These are phyloP conservation scores for Elsinoe australis DNA, from an alignment of 2,329 filamentous ascomycete species.

Conservation along the genomic window DNA sequence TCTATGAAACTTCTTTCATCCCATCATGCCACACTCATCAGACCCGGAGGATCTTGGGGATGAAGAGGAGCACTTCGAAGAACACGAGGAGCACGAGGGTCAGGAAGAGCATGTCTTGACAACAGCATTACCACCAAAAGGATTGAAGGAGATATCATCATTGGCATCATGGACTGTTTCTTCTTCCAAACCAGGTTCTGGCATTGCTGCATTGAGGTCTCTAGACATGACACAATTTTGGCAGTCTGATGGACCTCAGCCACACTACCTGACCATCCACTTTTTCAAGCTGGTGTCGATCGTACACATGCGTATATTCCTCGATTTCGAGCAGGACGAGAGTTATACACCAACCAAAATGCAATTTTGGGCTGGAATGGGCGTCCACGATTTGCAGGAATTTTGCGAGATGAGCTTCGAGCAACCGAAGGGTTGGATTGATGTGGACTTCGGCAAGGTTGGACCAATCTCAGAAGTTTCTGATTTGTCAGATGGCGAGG, in stretches of 20 bases:
- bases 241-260: constrained; percentile 82
- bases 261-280: constrained; percentile 74
- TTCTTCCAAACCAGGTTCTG: constrained; percentile 71
- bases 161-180: constrained; percentile 77
- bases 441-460: constrained; percentile 63
- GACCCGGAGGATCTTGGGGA: constrained; percentile 11
- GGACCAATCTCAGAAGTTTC: constrained; percentile 37
- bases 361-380: constrained; percentile 78
- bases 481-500: constrained; percentile 26
- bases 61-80: constrained; percentile 8
- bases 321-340: constrained; percentile 90
- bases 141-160: constrained; percentile 75
- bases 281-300: constrained; percentile 78
- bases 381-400: constrained; percentile 82
- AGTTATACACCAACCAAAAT: constrained; percentile 95
- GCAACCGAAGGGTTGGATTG: constrained; percentile 81
- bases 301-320: constrained; percentile 68
- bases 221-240: constrained; percentile 68
- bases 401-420: constrained; percentile 74
- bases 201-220: constrained; percentile 65
- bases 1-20: too few species aligned
- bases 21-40: constrained; percentile 6
- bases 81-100: constrained; percentile 4
- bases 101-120: constrained; percentile 2
- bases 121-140: constrained; percentile 32